phyloP scores from a whole-genome alignment of 495 filamentous ascomycete species.

The Penicillium lividum region DNA sequence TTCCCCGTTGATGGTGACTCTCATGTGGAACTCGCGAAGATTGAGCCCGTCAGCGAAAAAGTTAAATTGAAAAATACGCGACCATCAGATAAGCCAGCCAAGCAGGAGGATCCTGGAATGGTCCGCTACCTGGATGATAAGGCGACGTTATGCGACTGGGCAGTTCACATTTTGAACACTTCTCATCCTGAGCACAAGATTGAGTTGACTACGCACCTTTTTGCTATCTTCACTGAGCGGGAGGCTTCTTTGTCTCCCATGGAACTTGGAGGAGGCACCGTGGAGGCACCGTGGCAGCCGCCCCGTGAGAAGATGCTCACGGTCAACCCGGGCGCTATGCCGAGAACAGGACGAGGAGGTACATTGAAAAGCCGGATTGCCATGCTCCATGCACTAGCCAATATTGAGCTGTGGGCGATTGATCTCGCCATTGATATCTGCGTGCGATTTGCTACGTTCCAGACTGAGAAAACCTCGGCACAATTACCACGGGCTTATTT shows the following conservation, averaged over 20 bases:
- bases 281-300: conserved; percentile 43
- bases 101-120: conserved; percentile 19
- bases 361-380: conserved; percentile 50
- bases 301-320: conserved; percentile 46
- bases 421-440: conserved; percentile 58
- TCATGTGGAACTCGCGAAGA: conserved; percentile 28
- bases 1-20: conserved; percentile 26
- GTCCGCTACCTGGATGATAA: conserved; percentile 42
- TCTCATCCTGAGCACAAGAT: conserved; percentile 55
- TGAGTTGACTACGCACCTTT: conserved; percentile 51
- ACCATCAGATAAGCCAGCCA: conserved; percentile 16
- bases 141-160: conserved; percentile 55
- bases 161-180: conserved; percentile 51
- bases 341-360: conserved; percentile 44
- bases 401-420: conserved; percentile 57
- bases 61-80: conserved; percentile 48
- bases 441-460: conserved; percentile 52
- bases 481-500: conserved; percentile 51
- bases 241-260: conserved; percentile 46
- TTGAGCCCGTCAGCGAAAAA: conserved; percentile 53
- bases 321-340: conserved; percentile 46
- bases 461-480: conserved; percentile 31
- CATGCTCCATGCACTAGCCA: conserved; percentile 55
- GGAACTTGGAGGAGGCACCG: conserved; percentile 44
- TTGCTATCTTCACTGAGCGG: conserved; percentile 42